These are phyloP conservation scores for Plasmodium knowlesi DNA, from an alignment of 169 alveolate species.

Conservation along the genomic window DNA sequence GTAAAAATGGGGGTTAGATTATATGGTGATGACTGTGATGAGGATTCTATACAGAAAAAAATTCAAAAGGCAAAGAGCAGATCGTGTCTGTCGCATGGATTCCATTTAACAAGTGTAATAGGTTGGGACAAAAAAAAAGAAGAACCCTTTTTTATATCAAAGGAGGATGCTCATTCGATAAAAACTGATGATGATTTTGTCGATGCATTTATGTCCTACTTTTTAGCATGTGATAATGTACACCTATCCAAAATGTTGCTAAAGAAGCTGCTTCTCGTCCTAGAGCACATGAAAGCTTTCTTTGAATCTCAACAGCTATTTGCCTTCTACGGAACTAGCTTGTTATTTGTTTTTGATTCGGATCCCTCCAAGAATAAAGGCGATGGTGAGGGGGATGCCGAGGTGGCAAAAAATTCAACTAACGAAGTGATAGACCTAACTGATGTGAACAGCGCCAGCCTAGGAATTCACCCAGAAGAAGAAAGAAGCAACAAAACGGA, in stretches of 20 bases:
- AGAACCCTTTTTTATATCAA: conserved; percentile 74
- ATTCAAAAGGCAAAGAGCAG: conserved; percentile 77
- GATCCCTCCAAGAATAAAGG: conserved; percentile 38
- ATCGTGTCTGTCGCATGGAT: conserved; percentile 80
- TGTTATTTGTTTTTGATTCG: conserved; percentile 81
- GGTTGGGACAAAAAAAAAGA: conserved; percentile 75
- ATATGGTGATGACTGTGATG: conserved; percentile 80
- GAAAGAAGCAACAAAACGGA: not conserved
- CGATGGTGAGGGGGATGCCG: not conserved
- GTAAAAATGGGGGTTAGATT: conserved; percentile 81
- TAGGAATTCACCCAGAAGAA: not conserved
- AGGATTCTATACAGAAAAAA: conserved; percentile 75
- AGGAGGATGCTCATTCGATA: conserved; percentile 75
- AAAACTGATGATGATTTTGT: conserved; percentile 68
- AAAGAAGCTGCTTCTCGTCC: conserved; percentile 57
- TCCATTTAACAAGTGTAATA: conserved; percentile 81
- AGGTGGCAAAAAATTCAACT: not conserved
- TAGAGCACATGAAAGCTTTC: conserved; percentile 67
- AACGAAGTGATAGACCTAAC: not conserved
- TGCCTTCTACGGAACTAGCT: conserved; percentile 82
- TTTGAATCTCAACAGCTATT: conserved; percentile 77
- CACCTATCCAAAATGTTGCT: conserved; percentile 30
- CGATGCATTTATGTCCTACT: conserved; percentile 74
- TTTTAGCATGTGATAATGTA: conserved; percentile 67
- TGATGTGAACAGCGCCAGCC: not conserved